Evolutionary conservation across 805 yeast genomes (phyloP), one percentile per base, ranked within the genome.

Genomic region (Sungouiella blattae): DNA sequence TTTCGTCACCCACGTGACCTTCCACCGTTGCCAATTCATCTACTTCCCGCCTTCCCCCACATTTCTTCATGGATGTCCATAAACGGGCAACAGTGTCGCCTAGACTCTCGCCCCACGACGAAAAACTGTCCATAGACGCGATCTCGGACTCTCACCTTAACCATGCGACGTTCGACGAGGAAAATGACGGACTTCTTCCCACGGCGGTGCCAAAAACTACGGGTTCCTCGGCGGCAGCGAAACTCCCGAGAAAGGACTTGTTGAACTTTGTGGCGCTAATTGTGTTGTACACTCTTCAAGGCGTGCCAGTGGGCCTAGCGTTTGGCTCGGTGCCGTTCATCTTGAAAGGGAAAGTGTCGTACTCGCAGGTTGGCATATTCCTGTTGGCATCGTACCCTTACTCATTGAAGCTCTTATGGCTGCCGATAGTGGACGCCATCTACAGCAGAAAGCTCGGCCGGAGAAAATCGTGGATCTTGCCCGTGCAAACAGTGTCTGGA

Each of bases 231-330:
- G 18, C 31, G n/a, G 32, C 26, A 4, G 28, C 39, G 11, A 43
- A 32, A 18, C 36, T 39, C 11, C 42, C 39, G 20, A 18, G 30
- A 11, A 46, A 39, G 29, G 52, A 47, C 29, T 39, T 39, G 30
- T 18, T 39, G 30, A 41, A 40, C 24, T 93, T 91, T 55, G 61
- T 72, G 27, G 69, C 91, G 5, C 64, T 91, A 38, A 80, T 87
- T 5, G 52, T 85, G 5, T 64, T 93, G 22, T 93, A 93, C 55
- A 64, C 88, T 32, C 71, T 89, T 5, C 98, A 93, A 57, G 98
- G 98, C n/a, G 79, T 93, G 5, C 98, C 98, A 0, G 94, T 89
- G 11, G 98, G 98, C 0, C 63, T 93, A 22, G 95, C 96, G 1
- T 88, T 91, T 65, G 98, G 98, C 2, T 80, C 95, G 1, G 74